Conservation (phyloP, 352 stramenopile genomes). For the Globisporangium apiculatum region DNA sequence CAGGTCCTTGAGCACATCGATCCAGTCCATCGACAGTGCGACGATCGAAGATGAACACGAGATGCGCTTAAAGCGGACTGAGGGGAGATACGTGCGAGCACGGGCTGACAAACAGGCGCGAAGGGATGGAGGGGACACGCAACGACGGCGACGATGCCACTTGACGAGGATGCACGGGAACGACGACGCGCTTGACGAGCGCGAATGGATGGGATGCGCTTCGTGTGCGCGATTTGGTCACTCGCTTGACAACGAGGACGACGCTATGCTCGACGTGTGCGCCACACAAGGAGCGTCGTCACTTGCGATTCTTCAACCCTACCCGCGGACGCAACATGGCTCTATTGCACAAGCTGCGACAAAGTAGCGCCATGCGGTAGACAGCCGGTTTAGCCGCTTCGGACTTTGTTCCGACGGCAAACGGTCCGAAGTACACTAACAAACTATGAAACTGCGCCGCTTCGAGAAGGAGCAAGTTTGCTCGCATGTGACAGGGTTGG, state of each 20-base stretch:
- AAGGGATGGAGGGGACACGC: neutral
- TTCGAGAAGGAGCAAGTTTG: too few species aligned
- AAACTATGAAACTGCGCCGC: too few species aligned
- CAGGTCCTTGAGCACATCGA: conserved; percentile 78
- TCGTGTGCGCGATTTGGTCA: neutral
- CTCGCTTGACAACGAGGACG: neutral
- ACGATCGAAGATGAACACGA: neutral
- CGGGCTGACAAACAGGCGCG: neutral
- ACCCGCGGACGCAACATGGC: too few species aligned
- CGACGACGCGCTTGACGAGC: neutral
- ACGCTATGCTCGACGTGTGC: neutral
- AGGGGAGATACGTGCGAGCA: neutral
- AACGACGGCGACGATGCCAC: neutral
- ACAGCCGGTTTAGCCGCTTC: too few species aligned
- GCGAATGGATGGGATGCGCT: conserved; percentile 1
- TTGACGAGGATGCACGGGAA: neutral
- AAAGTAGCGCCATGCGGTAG: too few species aligned
- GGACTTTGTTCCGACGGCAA: too few species aligned
- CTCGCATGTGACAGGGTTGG: too few species aligned
- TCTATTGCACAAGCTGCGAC: too few species aligned
- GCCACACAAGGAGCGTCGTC: neutral
- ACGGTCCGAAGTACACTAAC: too few species aligned
- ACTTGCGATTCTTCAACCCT: neutral
- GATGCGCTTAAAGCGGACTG: too few species aligned
- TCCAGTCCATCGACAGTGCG: conserved; percentile 31